Percentiles rank a stretch among this genome's conserved stretches.
phyloP scores from a whole-genome alignment of 75 land plant genomes.

The Gnetum montanum region DNA sequence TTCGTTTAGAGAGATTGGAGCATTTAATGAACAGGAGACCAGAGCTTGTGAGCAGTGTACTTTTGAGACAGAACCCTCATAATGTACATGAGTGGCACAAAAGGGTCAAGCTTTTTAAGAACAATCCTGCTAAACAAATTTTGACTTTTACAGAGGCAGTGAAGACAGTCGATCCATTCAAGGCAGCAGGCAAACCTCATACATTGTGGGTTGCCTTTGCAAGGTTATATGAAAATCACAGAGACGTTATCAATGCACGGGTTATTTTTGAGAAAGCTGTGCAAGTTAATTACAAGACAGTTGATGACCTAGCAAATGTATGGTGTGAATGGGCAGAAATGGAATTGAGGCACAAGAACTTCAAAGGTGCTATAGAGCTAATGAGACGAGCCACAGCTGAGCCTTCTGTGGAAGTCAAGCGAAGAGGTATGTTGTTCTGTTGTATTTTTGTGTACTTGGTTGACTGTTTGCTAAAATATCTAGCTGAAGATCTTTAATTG shows the following conservation, averaged over 20 bases:
- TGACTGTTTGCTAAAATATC: too few relatives aligned
- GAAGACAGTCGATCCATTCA: conserved; percentile 81
- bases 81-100: conserved; percentile 98
- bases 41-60: conserved; percentile 88
- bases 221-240: conserved; percentile 72
- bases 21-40: conserved; percentile 75
- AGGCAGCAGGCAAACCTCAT: conserved; percentile 94
- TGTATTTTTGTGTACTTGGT: too few relatives aligned
- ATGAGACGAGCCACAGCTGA: conserved; percentile 83
- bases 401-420: conserved; percentile 78
- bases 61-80: conserved; percentile 85
- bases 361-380: conserved; percentile 70
- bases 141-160: conserved; percentile 90
- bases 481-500: too few relatives aligned
- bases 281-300: conserved; percentile 72
- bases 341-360: conserved; percentile 83
- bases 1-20: conserved; percentile 65
- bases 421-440: too few relatives aligned
- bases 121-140: conserved; percentile 66
- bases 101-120: conserved; percentile 73
- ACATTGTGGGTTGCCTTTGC: conserved; percentile 94
- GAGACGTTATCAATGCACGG: conserved; percentile 69
- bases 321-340: conserved; percentile 99
- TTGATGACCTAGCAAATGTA: conserved; percentile 83
- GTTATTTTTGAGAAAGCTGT: conserved; percentile 89